Conservation (phyloP, 192 early-diverging fungal species). For the Lobosporangium transversale region DNA sequence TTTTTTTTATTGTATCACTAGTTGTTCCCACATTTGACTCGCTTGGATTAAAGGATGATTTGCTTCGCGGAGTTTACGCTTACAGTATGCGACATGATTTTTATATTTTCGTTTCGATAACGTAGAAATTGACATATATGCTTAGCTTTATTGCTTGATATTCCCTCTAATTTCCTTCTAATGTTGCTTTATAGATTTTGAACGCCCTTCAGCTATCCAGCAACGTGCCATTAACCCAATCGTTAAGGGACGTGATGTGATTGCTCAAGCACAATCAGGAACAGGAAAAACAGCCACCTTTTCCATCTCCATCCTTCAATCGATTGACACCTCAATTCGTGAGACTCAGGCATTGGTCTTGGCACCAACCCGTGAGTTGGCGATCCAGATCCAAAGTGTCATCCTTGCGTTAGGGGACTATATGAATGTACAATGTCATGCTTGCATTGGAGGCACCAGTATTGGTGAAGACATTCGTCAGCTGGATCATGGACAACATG, state of each 20-base stretch:
- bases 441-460: constrained; percentile 93
- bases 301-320: constrained; percentile 92
- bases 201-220: constrained; percentile 98
- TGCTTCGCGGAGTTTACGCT: constrained; percentile 96
- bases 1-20: constrained; percentile 15
- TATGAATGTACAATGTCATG: constrained; percentile 96
- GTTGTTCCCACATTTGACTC: constrained; percentile 88
- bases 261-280: constrained; percentile 97
- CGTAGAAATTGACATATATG: no score
- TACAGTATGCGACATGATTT: constrained; percentile 91
- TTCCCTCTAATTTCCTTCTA: no score
- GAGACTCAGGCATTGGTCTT: constrained; percentile 95
- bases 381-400: constrained; percentile 94
- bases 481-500: constrained; percentile 92
- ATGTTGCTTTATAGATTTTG: constrained; percentile 89
- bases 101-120: background rate
- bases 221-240: constrained; percentile 96
- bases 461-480: constrained; percentile 93
- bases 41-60: constrained; percentile 97
- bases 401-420: constrained; percentile 94
- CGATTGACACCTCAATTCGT: constrained; percentile 85
- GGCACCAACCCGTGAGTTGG: constrained; percentile 96
- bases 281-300: constrained; percentile 99
- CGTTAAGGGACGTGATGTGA: constrained; percentile 89
- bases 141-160: no score